Evolutionary conservation across 139 green algal species (phyloP).

Genomic region (Pleodorina starrii): DNA sequence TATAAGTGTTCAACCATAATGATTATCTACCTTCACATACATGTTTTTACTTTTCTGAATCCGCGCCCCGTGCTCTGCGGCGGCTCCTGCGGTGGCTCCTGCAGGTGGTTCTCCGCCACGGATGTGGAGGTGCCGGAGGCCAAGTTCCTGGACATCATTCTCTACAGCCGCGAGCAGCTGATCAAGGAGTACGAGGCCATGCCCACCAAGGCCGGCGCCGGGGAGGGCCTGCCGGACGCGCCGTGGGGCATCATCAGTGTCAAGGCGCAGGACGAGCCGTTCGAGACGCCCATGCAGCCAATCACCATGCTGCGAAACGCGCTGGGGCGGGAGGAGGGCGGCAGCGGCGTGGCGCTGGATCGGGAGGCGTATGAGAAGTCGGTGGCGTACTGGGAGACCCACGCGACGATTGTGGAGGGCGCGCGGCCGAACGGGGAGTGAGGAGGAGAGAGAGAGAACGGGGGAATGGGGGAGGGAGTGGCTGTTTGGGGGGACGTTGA

Average conservation of each 20-base stretch:
- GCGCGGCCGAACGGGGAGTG: conserved; percentile 25
- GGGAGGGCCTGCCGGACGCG: conserved; percentile 63
- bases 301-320: conserved; percentile 98
- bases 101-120: conserved; percentile 81
- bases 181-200: conserved; percentile 83
- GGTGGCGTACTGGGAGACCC: conserved; percentile 86
- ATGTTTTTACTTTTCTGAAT: too few relatives aligned
- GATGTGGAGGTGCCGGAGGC: conserved; percentile 79
- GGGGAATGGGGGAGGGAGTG: too few relatives aligned
- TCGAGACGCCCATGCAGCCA: conserved; percentile 94
- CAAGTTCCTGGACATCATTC: conserved; percentile 92
- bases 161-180: conserved; percentile 95
- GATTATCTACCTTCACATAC: too few relatives aligned
- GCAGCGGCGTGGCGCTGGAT: conserved; percentile 90
- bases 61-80: too few relatives aligned
- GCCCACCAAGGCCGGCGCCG: conserved; percentile 65
- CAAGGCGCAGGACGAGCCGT: conserved; percentile 81
- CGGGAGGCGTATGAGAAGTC: conserved; percentile 82
- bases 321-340: conserved; percentile 91
- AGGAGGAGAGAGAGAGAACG: too few relatives aligned
- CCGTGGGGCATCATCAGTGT: conserved; percentile 95
- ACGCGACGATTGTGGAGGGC: conserved; percentile 80
- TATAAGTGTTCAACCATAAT: too few relatives aligned
- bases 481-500: too few relatives aligned
- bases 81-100: too few relatives aligned